Evolutionary conservation across 768 basidiomycete genomes (phyloP).

Genomic region (Tricholoma flavovirens): DNA sequence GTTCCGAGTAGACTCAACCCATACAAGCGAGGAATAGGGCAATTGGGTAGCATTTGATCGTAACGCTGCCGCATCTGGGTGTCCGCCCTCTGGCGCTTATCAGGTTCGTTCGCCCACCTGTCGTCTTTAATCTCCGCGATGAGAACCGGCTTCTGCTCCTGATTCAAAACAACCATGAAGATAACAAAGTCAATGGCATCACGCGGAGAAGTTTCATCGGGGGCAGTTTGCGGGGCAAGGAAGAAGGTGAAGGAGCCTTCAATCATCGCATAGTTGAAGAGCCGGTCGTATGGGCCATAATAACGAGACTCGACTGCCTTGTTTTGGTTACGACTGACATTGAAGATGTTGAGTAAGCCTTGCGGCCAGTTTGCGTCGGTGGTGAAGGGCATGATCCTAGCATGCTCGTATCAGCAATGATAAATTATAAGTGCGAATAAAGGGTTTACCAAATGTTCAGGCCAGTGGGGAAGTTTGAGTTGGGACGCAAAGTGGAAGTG

Average conservation of each 20-base stretch:
- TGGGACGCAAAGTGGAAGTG: not conserved
- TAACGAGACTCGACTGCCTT: conserved; percentile 10
- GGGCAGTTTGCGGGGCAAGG: conserved; percentile 26
- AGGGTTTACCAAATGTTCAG: not conserved
- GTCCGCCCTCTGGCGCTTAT: conserved; percentile 26
- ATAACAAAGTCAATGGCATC: conserved; percentile 23
- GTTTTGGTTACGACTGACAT: not conserved
- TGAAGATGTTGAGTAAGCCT: conserved; percentile 23
- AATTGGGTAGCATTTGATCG: conserved; percentile 19
- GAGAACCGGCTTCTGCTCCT: conserved; percentile 24
- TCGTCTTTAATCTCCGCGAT: conserved; percentile 29
- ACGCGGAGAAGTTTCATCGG: conserved; percentile 11
- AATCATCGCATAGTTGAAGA: conserved; percentile 29
- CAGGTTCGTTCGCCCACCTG: conserved; percentile 18
- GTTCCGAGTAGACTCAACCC: conserved; percentile 32
- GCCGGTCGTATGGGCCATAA: conserved; percentile 34
- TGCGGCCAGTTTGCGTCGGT: conserved; percentile 18
- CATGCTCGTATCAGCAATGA: not conserved
- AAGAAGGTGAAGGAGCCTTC: conserved; percentile 24
- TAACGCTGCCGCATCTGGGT: conserved; percentile 25
- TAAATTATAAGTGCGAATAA: not conserved
- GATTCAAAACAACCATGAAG: conserved; percentile 26
- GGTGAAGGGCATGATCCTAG: conserved; percentile 6
- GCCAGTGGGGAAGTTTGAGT: not conserved
- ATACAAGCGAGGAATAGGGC: conserved; percentile 23